A percentile compares a stretch with the other conserved stretches of the same genome.
Evolutionary conservation across 306 rosid species (phyloP).

Genomic region (Acacia acuminata): DNA sequence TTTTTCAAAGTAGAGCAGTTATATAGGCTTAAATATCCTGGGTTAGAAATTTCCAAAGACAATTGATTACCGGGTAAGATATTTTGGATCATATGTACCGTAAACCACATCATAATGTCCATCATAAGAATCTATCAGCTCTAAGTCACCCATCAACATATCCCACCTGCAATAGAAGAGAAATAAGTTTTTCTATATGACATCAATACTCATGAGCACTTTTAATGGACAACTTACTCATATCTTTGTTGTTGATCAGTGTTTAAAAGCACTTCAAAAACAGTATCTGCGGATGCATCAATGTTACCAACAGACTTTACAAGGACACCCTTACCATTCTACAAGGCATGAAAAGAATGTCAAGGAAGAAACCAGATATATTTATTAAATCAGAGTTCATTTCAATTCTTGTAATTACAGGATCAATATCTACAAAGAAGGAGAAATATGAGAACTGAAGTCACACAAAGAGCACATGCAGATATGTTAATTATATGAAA

Average conservation of each 20-base stretch:
- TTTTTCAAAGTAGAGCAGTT: not conserved
- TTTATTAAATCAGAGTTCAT: not conserved
- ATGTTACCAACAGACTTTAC: slow-evolving; percentile 87
- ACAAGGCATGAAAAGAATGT: slow-evolving; percentile 38
- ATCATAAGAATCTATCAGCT: slow-evolving; percentile 70
- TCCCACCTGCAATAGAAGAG: slow-evolving; percentile 80
- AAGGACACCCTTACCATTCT: slow-evolving; percentile 80
- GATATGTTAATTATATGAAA: slow-evolving; percentile 1
- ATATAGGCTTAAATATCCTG: not conserved
- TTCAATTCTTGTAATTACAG: slow-evolving; percentile 10
- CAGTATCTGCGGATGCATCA: slow-evolving; percentile 77
- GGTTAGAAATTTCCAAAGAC: not conserved
- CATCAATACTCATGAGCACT: not conserved
- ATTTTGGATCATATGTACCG: slow-evolving; percentile 85
- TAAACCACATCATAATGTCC: slow-evolving; percentile 88
- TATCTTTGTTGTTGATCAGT: slow-evolving; percentile 74
- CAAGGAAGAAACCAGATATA: slow-evolving; percentile 28
- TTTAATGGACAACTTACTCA: slow-evolving; percentile 59
- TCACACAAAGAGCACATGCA: not conserved
- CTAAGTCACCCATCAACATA: slow-evolving; percentile 91
- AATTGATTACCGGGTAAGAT: slow-evolving; percentile 68
- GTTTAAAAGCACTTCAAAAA: slow-evolving; percentile 76
- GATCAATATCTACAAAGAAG: slow-evolving; percentile 17
- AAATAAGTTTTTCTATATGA: not conserved
- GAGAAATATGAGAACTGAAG: not conserved